Evolutionary conservation across 2,329 filamentous ascomycete species (phyloP).

Genomic region (Penicillium glabrum): DNA sequence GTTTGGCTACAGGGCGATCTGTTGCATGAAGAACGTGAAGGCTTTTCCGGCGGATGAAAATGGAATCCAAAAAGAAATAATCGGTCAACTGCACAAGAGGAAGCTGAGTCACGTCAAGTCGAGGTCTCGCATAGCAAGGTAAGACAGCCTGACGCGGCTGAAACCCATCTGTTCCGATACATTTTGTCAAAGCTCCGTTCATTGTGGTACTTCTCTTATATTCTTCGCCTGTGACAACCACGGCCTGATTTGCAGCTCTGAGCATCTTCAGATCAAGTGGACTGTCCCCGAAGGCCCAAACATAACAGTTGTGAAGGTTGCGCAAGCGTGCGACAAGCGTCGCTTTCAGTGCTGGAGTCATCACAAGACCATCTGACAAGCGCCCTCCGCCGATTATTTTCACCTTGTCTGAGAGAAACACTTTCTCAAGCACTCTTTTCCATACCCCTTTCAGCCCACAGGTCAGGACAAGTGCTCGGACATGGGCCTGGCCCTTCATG

Average conservation of each 20-base stretch:
- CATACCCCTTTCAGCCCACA: constrained; percentile 56
- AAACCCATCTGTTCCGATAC: neutral
- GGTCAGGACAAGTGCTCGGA: constrained; percentile 55
- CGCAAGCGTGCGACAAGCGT: constrained; percentile 38
- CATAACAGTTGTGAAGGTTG: constrained; percentile 27
- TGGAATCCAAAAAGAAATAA: too few relatives aligned
- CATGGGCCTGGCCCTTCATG: constrained; percentile 28
- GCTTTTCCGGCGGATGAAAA: too few relatives aligned
- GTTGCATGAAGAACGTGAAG: too few relatives aligned
- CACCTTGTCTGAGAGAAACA: constrained; percentile 44
- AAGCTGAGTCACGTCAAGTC: too few relatives aligned
- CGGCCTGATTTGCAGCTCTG: constrained; percentile 50
- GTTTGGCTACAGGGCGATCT: too few relatives aligned
- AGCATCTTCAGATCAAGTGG: constrained; percentile 61
- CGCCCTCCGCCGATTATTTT: constrained; percentile 56
- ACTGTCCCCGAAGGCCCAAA: constrained; percentile 62
- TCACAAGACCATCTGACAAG: constrained; percentile 49
- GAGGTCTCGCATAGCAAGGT: neutral
- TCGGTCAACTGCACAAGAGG: too few relatives aligned
- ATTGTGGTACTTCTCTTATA: constrained; percentile 51
- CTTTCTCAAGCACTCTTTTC: constrained; percentile 53
- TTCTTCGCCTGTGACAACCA: constrained; percentile 57
- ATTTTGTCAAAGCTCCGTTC: constrained; percentile 34
- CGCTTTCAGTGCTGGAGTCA: constrained; percentile 55
- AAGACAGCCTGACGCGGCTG: neutral